Evolutionary conservation across 1,139 yeast genomes (phyloP), one percentile per base, ranked within the genome.

Genomic region (Yamadazyma jaroonii): DNA sequence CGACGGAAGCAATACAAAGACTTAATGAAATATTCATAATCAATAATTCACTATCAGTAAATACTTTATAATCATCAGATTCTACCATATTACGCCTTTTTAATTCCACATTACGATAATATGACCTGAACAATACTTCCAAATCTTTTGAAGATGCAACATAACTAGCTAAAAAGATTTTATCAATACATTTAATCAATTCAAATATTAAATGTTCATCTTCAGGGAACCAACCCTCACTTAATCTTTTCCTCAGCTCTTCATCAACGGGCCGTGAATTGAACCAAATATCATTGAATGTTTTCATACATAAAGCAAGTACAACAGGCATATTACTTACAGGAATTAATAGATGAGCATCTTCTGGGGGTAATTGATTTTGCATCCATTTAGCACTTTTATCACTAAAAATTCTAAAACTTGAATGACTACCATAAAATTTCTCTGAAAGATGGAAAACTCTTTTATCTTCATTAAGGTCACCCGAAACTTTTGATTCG

Each of bases 1-100:
- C 39, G 25, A 55, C 56, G 2, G 49, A 40, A 7, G 59, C 42
- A 14, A 64, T 49, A 28, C 62, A 50, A 13, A 62, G 44, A 29
- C 65, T 48, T 14, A 69, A 43, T 1, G 61, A 53, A 20, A 58
- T 47, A 7, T 62, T 56, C 67, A 68, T 66, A 6, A 57, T 55
- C 37, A 69, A 50, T 23, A 62, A 50, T 37, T 66, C 70, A 0
- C 69, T 56, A 12, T 52, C 44, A 32, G 52, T 58, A 37, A 57
- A 49, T 28, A 11, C 29, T 31, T 22, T n/a, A n/a, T 40, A 31
- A 38, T 46, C 28, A 37, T 30, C 24, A 4, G 21, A 17, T 17
- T 30, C 17, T 7, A 3, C 14, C 12, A 26, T 3, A 4, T 13
- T 12, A 15, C 15, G 14, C 8, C 20, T 20, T 15, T 20, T 9